phyloP scores from a whole-genome alignment of 2,329 filamentous ascomycete species.

The Dactylellina leptospora region DNA sequence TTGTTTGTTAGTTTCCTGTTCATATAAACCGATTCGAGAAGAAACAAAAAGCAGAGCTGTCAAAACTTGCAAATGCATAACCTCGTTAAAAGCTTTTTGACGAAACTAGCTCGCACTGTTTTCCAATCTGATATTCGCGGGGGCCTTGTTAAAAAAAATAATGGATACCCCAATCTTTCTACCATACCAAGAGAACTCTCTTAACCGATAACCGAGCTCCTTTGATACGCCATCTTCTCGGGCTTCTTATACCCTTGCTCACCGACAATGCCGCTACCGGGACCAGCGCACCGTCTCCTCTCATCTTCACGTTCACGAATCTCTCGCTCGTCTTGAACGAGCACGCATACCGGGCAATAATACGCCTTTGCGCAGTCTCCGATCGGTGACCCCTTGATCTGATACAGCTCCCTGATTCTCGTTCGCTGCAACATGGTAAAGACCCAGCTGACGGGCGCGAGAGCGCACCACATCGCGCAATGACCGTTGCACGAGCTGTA shows the following conservation, averaged over 20 bases:
- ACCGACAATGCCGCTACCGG: constrained; percentile 56
- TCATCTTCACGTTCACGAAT: constrained; percentile 56
- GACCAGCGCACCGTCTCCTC: constrained; percentile 55
- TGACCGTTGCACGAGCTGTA: constrained; percentile 55
- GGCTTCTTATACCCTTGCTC: constrained; percentile 56
- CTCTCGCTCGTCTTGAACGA: constrained; percentile 57
- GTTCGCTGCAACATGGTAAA: constrained; percentile 57
- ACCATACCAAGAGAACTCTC: background rate
- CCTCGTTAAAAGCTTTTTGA: constrained; percentile 23
- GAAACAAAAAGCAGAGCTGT: constrained; percentile 11
- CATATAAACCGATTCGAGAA: background rate
- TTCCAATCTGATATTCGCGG: constrained; percentile 1
- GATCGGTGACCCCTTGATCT: constrained; percentile 55
- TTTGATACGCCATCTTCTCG: constrained; percentile 56
- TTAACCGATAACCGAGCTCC: constrained; percentile 54
- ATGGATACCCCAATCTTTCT: background rate
- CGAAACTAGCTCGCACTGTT: constrained; percentile 2
- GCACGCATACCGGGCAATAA: constrained; percentile 56
- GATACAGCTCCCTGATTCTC: constrained; percentile 56
- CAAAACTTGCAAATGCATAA: constrained; percentile 36
- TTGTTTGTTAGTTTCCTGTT: background rate
- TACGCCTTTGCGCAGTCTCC: constrained; percentile 57
- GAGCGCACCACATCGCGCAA: constrained; percentile 55
- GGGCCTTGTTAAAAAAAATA: background rate
- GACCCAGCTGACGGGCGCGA: constrained; percentile 56